Evolutionary conservation across 1,139 yeast genomes (phyloP).

Genomic region (Zygosaccharomyces sapae): DNA sequence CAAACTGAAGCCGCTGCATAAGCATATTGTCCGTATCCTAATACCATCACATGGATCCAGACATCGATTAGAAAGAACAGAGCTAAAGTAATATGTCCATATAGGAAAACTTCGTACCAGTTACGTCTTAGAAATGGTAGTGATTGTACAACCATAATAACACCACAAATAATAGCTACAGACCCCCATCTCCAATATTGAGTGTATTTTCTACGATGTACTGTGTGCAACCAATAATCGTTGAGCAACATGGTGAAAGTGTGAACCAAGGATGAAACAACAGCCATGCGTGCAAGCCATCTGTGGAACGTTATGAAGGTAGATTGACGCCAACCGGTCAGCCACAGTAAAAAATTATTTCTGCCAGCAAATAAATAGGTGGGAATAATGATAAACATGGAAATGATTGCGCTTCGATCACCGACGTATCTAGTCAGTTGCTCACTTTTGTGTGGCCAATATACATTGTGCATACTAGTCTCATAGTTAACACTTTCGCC

Average conservation of each 20-base stretch:
- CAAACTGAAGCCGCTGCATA: slow-evolving; percentile 56
- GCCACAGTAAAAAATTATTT: slow-evolving; percentile 57
- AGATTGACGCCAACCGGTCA: slow-evolving; percentile 61
- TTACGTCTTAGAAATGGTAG: slow-evolving; percentile 46
- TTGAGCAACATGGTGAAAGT: slow-evolving; percentile 42
- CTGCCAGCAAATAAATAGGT: slow-evolving; percentile 54
- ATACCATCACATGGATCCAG: slow-evolving; percentile 50
- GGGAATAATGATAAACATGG: slow-evolving; percentile 44
- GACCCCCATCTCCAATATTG: slow-evolving; percentile 44
- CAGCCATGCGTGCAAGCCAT: slow-evolving; percentile 49
- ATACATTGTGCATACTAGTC: slow-evolving; percentile 40
- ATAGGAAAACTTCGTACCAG: slow-evolving; percentile 59
- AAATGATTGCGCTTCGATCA: slow-evolving; percentile 52
- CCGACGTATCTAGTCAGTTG: slow-evolving; percentile 38
- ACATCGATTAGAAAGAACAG: slow-evolving; percentile 51
- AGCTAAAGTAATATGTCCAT: slow-evolving; percentile 54
- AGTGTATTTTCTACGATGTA: slow-evolving; percentile 17
- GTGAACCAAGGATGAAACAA: slow-evolving; percentile 41
- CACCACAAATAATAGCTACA: slow-evolving; percentile 42
- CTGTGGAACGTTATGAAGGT: slow-evolving; percentile 59
- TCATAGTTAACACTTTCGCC: slow-evolving; percentile 40
- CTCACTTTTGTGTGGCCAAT: slow-evolving; percentile 27
- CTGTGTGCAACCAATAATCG: slow-evolving; percentile 27
- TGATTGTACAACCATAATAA: slow-evolving; percentile 46
- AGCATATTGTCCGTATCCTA: slow-evolving; percentile 43